phyloP scores from a whole-genome alignment of 192 early-diverging fungal species.

The Rhizophlyctis rosea region DNA sequence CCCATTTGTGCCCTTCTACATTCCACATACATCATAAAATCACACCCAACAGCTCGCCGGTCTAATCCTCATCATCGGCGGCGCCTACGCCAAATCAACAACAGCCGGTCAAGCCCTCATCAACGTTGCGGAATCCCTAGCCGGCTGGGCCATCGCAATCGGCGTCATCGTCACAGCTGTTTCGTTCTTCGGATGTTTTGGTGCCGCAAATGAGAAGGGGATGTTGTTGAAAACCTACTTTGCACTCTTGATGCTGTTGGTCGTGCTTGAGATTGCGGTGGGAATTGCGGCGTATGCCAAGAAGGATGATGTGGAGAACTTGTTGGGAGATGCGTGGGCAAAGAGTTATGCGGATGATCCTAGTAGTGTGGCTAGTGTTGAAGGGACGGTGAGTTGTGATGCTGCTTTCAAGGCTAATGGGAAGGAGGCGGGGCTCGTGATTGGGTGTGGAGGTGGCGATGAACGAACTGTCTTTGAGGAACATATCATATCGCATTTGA shows the following conservation, averaged over 20 bases:
- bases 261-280: constrained; percentile 49
- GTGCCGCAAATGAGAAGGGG: constrained; percentile 63
- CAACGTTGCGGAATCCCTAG: constrained; percentile 35
- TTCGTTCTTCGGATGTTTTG: constrained; percentile 56
- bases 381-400: too few relatives aligned
- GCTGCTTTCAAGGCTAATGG: too few relatives aligned
- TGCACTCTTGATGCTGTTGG: constrained; percentile 46
- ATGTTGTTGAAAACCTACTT: constrained; percentile 62
- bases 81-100: constrained; percentile 43
- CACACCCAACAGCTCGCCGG: constrained; percentile 51
- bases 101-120: constrained; percentile 30
- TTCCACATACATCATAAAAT: too few relatives aligned
- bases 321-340: constrained; percentile 75
- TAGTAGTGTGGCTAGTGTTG: too few relatives aligned
- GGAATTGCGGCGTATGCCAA: constrained; percentile 54
- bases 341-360: constrained; percentile 42
- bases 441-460: too few relatives aligned
- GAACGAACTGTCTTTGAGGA: too few relatives aligned
- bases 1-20: neutral
- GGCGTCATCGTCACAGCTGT: constrained; percentile 49
- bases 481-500: too few relatives aligned
- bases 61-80: constrained; percentile 50
- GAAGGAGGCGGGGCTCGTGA: too few relatives aligned
- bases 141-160: constrained; percentile 47
- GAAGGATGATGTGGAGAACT: constrained; percentile 51